Conservation (phyloP, 2,329 filamentous ascomycete genomes). For the Fusarium heterosporum region DNA sequence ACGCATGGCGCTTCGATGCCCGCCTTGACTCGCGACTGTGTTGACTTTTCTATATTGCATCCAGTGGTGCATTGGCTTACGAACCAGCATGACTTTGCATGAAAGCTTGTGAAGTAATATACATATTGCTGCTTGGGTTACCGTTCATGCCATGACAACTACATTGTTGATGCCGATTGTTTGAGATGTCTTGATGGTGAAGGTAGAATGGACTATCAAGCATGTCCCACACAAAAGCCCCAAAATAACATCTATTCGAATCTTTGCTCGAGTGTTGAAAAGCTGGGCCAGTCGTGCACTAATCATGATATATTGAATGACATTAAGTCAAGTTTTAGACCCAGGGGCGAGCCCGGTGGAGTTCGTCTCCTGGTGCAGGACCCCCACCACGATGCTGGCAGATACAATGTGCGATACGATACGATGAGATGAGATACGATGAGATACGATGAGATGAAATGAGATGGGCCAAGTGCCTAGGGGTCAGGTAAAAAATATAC, state of each 20-base stretch:
- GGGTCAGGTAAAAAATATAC: neutral
- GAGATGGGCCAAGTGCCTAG: neutral
- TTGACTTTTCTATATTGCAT: neutral
- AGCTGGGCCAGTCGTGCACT: conserved; percentile 10
- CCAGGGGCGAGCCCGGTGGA: conserved; percentile 34
- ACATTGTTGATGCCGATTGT: neutral
- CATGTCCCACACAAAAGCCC: neutral
- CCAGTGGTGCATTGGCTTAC: conserved; percentile 4
- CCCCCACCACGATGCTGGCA: conserved; percentile 32
- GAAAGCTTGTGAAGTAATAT: conserved; percentile 20
- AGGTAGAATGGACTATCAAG: neutral
- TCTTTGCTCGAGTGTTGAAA: neutral
- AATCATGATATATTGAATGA: neutral
- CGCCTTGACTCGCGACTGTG: conserved; percentile 25
- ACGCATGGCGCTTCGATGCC: conserved; percentile 21
- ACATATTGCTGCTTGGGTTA: neutral
- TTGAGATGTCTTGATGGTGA: neutral
- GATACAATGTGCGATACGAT: conserved; percentile 43
- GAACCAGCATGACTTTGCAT: conserved; percentile 24
- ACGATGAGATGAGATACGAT: conserved; percentile 43
- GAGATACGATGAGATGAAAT: conserved; percentile 34
- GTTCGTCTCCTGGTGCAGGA: conserved; percentile 30
- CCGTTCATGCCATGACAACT: conserved; percentile 1
- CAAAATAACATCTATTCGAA: neutral
- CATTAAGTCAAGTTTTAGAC: conserved; percentile 10